phyloP scores from a whole-genome alignment of 176 grass and related monocot species.

The Elaeis guineensis region DNA sequence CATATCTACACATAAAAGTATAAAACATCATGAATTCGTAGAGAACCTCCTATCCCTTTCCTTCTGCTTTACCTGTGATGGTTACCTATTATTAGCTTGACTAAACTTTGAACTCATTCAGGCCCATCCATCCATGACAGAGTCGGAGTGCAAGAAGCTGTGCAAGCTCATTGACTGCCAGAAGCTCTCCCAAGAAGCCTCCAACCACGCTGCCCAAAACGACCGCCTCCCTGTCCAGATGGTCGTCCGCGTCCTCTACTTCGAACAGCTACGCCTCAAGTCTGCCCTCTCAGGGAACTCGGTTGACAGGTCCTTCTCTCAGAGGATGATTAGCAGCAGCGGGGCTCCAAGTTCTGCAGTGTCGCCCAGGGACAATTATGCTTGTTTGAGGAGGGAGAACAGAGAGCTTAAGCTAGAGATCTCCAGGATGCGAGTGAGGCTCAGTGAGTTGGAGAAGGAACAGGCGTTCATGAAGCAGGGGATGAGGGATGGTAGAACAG shows the following conservation, averaged over 20 bases:
- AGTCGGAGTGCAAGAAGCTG: not conserved
- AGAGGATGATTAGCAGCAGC: conserved; percentile 1
- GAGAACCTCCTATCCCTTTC: not conserved
- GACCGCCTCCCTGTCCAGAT: conserved; percentile 9
- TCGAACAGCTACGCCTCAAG: conserved; percentile 7
- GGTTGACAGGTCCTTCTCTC: no score
- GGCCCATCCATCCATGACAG: conserved; percentile 16
- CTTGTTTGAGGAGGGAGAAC: conserved; percentile 20
- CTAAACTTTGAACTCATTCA: not conserved
- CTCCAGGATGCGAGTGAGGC: conserved; percentile 8
- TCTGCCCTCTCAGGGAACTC: no score
- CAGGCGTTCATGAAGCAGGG: conserved; percentile 8
- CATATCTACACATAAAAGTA: no score
- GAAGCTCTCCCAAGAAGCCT: conserved; percentile 14
- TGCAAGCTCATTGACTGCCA: conserved; percentile 15
- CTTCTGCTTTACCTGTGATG: not conserved
- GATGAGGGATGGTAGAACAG: conserved; percentile 8
- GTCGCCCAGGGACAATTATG: conserved; percentile 12
- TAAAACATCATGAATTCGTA: not conserved
- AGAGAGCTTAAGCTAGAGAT: conserved; percentile 18
- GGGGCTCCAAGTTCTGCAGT: conserved; percentile 3
- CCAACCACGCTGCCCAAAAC: conserved; percentile 15
- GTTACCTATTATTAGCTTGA: not conserved
- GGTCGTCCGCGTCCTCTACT: conserved; percentile 15
- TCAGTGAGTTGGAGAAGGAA: conserved; percentile 14